Base-by-base conservation (phyloP, 257 asterid genomes). In the Mitragyna speciosa region DNA sequence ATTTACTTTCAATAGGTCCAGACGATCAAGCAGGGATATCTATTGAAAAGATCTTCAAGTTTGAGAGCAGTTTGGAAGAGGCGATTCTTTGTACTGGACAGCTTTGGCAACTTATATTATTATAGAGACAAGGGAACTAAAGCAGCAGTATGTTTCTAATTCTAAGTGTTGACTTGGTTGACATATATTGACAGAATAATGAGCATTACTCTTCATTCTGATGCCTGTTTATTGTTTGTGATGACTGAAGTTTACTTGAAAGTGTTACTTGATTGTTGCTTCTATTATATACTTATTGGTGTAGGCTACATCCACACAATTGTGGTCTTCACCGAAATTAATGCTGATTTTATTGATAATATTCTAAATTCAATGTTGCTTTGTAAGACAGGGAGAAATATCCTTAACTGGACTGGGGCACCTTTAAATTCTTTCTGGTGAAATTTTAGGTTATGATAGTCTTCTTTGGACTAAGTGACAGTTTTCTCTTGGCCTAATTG, bases 11-110 rank as follows among this genome's bases (percentile, higher is more conserved):
- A 82, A 66, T 87, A 92, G 98, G 95, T 92, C 82, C 93, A 90
- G 85, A 87, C 97, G 66, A 90, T 95, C 86, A 95, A 92, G 88
- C 98, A 95, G 83, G 99, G 99, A 67, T 95, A 95, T 87, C 97
- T 95, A 81, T 89, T 90, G 75, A 95, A 95, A 86, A 91, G 92
- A 85, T 95, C 98, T 54, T 91, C 97, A 61, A 92, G 96, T 87
- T 89, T 92, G 90, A 90, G 97, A 87, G 97, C 97, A 77, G 97
- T 93, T 83, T 95, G 99, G 99, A 95, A 92, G 87, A 94, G 99
- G 84, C 88, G 98, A 87, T 95, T 93, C 87, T 95, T 95, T 85
- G 88, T 95, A 74, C 96, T 95, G 36, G 98, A 93, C 90, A 93
- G 93, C 87, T 92, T 85, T 83, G 97, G 99, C 78, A 92, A 87